Conservation (phyloP, 2,329 filamentous ascomycete genomes). For the Lasiodiplodia hormozganensis region DNA sequence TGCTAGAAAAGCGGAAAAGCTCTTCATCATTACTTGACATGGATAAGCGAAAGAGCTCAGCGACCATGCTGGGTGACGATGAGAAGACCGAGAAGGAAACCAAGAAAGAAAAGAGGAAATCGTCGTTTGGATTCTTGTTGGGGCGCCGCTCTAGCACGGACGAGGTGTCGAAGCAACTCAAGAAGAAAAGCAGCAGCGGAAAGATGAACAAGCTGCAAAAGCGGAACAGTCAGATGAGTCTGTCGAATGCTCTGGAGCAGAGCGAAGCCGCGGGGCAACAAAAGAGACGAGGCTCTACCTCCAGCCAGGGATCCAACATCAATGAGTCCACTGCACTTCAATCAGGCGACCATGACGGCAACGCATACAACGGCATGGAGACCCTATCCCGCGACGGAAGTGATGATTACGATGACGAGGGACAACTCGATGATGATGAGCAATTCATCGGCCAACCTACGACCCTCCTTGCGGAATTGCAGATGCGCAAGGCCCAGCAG, state of each 20-base stretch:
- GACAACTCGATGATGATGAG: constrained; percentile 32
- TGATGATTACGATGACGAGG: constrained; percentile 51
- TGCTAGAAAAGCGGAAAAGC: constrained; percentile 9
- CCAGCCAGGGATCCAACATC: constrained; percentile 5
- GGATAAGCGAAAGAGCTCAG: constrained; percentile 27
- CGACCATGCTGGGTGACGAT: constrained; percentile 26
- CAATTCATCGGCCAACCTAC: constrained; percentile 77
- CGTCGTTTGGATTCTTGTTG: constrained; percentile 45
- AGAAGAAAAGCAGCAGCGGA: constrained; percentile 46
- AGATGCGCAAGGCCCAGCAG: constrained; percentile 88
- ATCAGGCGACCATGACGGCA: neutral
- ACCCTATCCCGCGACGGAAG: constrained; percentile 33
- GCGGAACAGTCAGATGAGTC: constrained; percentile 43
- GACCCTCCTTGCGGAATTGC: constrained; percentile 89
- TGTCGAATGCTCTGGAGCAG: constrained; percentile 12
- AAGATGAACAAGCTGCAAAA: constrained; percentile 50
- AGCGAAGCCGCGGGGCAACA: neutral
- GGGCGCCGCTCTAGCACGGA: constrained; percentile 46
- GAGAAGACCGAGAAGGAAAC: constrained; percentile 28
- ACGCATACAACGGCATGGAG: constrained; percentile 1
- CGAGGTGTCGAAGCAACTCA: constrained; percentile 48
- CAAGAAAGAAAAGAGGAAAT: constrained; percentile 44
- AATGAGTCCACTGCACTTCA: constrained; percentile 34
- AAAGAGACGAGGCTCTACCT: constrained; percentile 7
- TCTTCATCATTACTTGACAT: constrained; percentile 37